These are phyloP conservation scores for Trametes hirsuta DNA, from an alignment of 1,284 basidiomycete species.

Conservation along the genomic window DNA sequence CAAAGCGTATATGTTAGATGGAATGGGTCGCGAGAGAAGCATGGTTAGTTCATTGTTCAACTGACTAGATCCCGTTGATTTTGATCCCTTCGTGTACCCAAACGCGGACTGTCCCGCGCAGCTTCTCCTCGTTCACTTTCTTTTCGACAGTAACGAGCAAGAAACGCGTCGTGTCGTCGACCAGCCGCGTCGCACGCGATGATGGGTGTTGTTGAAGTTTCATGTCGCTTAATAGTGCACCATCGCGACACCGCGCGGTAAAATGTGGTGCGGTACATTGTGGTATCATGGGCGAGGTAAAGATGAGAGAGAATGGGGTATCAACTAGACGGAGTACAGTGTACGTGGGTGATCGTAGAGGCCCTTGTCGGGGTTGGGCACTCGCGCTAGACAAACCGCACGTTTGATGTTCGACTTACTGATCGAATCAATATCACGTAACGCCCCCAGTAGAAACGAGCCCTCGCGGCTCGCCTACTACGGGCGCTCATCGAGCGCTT, in stretches of 20 bases:
- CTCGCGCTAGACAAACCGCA: no score
- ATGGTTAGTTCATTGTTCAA: background rate
- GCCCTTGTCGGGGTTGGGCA: no score
- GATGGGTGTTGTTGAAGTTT: slow-evolving; percentile 12
- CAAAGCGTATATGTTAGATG: background rate
- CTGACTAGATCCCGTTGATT: slow-evolving; percentile 16
- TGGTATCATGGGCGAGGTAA: slow-evolving; percentile 1
- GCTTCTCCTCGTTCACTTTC: background rate
- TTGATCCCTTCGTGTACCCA: slow-evolving; percentile 19
- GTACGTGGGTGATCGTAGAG: background rate
- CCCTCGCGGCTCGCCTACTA: no score
- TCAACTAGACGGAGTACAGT: background rate
- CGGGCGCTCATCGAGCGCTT: no score
- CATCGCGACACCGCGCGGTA: slow-evolving; percentile 11
- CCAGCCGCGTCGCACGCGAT: slow-evolving; percentile 25
- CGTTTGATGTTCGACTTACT: no score
- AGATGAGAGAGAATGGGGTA: background rate
- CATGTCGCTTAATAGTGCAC: slow-evolving; percentile 2
- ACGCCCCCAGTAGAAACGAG: no score
- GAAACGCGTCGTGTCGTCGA: slow-evolving; percentile 26
- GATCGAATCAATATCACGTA: no score
- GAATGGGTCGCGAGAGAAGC: background rate
- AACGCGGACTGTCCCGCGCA: slow-evolving; percentile 5
- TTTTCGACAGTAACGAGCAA: slow-evolving; percentile 17
- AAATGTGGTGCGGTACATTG: slow-evolving; percentile 5